A percentile compares a stretch with the other conserved stretches of the same genome.
phyloP scores from a whole-genome alignment of 1,139 yeast genomes.

The Groenewaldozyma auringiensis region DNA sequence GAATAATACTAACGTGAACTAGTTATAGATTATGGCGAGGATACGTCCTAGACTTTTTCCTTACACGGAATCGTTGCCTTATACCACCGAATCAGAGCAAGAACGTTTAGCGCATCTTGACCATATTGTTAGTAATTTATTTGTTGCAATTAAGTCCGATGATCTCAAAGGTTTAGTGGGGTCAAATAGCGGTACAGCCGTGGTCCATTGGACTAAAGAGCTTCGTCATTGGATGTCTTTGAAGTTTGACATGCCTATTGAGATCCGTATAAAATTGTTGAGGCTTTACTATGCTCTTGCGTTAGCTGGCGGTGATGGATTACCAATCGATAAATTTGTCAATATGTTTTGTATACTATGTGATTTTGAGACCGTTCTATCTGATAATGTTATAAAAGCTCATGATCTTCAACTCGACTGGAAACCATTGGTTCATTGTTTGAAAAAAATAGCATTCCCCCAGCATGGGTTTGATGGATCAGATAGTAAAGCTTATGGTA shows the following conservation, averaged over 20 bases:
- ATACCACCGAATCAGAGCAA: constrained; percentile 56
- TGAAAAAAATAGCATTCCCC: constrained; percentile 22
- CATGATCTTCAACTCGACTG: constrained; percentile 23
- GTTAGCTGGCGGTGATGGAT: constrained; percentile 65
- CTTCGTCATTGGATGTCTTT: constrained; percentile 69
- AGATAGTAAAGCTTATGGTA: constrained; percentile 33
- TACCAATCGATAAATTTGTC: constrained; percentile 56
- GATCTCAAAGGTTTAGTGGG: constrained; percentile 71
- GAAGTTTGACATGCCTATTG: constrained; percentile 75
- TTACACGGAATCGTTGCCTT: constrained; percentile 63
- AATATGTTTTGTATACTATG: constrained; percentile 51
- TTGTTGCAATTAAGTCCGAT: constrained; percentile 66
- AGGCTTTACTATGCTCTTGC: constrained; percentile 67
- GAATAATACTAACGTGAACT: constrained; percentile 3
- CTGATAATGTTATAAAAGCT: constrained; percentile 17
- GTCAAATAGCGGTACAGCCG: constrained; percentile 63
- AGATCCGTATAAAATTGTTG: constrained; percentile 54
- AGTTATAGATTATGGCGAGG: not conserved
- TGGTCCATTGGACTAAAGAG: constrained; percentile 86
- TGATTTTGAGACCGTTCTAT: constrained; percentile 22
- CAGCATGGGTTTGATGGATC: constrained; percentile 19
- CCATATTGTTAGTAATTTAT: constrained; percentile 71
- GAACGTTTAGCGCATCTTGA: constrained; percentile 72
- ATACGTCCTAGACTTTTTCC: constrained; percentile 43
- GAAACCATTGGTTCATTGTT: constrained; percentile 18